Evolutionary conservation across 2,329 filamentous ascomycete genomes (phyloP), one percentile per base, ranked within the genome.

Genomic region (Monilinia polystroma): DNA sequence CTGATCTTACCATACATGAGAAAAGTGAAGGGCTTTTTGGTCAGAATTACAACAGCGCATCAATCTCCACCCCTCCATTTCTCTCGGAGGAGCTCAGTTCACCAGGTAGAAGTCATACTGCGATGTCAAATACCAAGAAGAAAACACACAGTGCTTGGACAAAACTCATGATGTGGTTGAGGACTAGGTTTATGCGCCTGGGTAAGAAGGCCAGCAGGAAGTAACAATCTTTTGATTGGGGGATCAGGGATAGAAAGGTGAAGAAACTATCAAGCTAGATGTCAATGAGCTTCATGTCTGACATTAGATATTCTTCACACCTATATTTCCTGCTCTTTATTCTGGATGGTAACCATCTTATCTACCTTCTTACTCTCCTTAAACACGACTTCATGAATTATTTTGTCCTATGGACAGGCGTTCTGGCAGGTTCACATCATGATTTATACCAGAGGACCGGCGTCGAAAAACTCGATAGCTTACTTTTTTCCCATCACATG

Each of bases 121-220:
- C 65, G 11, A 58, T 43, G 58, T 69, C 67, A 29, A 63, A 55
- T 23, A 71, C 74, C 12, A 89, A 88, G 79, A 82, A 80, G 71
- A 86, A 84, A 78, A 89, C 86, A 1, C 84, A 85, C 68, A 81
- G 83, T 69, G 82, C 85, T 51, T 89, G 86, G 86, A 87, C 84
- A 10, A 82, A 81, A 29, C 88, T 89, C 71, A 80, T 89, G 62
- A 79, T 89, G 66, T 89, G 87, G 87, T 75, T 89, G 35, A 80
- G 86, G 68, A 89, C 86, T n/a, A 80, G 82, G 68, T 77, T 85
- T 43, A 76, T 85, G 57, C 78, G 80, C 8, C 75, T 82, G 68
- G 62, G 68, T 18, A 70, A 69, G 58, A 73, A 72, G 68, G 58
- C 64, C 20, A 23, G 47, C n/a, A 63, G 20, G 20, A 64, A 49